Conservation (phyloP, 257 asterid species). For the Nicotiana tabacum region DNA sequence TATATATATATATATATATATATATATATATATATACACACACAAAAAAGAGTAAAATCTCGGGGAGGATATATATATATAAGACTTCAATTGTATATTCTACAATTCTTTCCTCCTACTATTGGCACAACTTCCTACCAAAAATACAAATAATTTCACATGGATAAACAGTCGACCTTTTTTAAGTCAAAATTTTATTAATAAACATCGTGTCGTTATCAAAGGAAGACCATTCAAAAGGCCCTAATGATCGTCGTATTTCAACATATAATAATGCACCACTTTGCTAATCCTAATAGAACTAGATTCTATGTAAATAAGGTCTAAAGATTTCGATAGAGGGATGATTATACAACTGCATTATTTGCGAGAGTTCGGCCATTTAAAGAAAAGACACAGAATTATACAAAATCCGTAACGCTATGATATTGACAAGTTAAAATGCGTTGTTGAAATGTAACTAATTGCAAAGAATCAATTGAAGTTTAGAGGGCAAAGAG, state of each 20-base stretch:
- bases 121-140: not conserved
- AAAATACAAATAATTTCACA: not conserved
- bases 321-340: not conserved
- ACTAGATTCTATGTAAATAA: not conserved
- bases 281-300: not conserved
- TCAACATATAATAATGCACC: not conserved
- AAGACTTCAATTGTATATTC: not conserved
- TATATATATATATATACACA: too few species aligned
- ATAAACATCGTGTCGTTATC: not conserved
- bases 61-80: too few species aligned
- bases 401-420: not conserved
- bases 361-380: not conserved
- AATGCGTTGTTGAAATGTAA: not conserved
- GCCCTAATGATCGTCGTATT: not conserved
- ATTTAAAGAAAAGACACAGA: not conserved
- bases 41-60: too few species aligned
- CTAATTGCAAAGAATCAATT: not conserved
- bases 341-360: not conserved
- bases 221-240: not conserved
- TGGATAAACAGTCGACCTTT: not conserved
- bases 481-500: not conserved
- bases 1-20: too few species aligned
- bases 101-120: not conserved
- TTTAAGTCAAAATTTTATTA: not conserved
- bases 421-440: not conserved